A percentile compares a stretch with the other conserved stretches of the same genome.
Evolutionary conservation across 805 yeast genomes (phyloP).

Genomic region (Ogataea methylovora): DNA sequence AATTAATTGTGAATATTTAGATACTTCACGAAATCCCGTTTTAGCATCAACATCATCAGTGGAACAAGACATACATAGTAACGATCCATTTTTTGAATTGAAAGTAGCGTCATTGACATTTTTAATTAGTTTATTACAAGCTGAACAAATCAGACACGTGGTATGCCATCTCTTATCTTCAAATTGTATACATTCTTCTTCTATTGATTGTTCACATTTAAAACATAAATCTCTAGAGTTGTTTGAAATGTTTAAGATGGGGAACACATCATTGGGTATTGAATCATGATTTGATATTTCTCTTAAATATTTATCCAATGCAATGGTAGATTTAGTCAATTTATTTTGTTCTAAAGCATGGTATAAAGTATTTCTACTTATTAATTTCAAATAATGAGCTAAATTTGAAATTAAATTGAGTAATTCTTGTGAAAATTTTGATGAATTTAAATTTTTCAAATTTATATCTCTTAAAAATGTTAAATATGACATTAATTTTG

Average conservation of each 20-base stretch:
- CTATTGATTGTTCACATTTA: slow-evolving; percentile 68
- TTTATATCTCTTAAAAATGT: slow-evolving; percentile 67
- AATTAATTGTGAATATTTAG: slow-evolving; percentile 66
- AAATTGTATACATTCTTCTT: slow-evolving; percentile 66
- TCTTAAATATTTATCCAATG: slow-evolving; percentile 56
- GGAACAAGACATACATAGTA: slow-evolving; percentile 61
- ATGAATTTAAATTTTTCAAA: slow-evolving; percentile 23
- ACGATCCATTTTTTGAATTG: slow-evolving; percentile 26
- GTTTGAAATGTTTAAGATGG: slow-evolving; percentile 38
- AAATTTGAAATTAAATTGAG: slow-evolving; percentile 80
- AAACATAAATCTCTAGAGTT: slow-evolving; percentile 73
- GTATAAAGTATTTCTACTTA: slow-evolving; percentile 73
- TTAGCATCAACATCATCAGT: slow-evolving; percentile 39
- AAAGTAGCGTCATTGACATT: slow-evolving; percentile 37
- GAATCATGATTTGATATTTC: slow-evolving; percentile 41
- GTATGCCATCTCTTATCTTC: slow-evolving; percentile 74
- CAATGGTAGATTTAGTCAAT: slow-evolving; percentile 45
- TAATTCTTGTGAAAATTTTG: slow-evolving; percentile 50
- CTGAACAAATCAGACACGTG: slow-evolving; percentile 60
- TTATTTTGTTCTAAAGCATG: slow-evolving; percentile 67
- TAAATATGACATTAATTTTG: slow-evolving; percentile 83
- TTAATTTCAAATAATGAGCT: slow-evolving; percentile 85
- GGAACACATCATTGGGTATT: slow-evolving; percentile 30
- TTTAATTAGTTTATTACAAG: slow-evolving; percentile 37
- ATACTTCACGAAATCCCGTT: slow-evolving; percentile 52